phyloP scores from a whole-genome alignment of 306 rosid genomes.

The Dryas drummondii region DNA sequence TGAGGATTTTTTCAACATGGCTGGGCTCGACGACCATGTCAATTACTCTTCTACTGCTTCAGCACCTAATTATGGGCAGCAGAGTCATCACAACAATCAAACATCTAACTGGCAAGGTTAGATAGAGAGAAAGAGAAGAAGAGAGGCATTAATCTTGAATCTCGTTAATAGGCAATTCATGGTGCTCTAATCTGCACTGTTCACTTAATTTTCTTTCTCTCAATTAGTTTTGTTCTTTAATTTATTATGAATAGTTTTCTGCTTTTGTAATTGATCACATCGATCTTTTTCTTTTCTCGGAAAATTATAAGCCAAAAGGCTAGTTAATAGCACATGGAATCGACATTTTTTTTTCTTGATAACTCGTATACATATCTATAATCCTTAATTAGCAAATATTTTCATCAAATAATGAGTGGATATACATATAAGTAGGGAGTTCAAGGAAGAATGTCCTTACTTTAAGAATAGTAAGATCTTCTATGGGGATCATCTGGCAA shows the following conservation, averaged over 20 bases:
- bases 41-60: constrained; percentile 30
- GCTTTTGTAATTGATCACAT: neutral
- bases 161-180: constrained; percentile 5
- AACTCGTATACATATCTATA: too few species aligned
- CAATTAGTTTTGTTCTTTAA: neutral
- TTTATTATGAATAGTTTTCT: neutral
- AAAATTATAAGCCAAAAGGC: too few species aligned
- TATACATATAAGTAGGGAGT: too few species aligned
- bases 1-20: constrained; percentile 40
- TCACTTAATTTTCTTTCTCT: neutral
- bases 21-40: constrained; percentile 41
- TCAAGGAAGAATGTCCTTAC: too few species aligned
- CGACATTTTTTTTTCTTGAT: too few species aligned
- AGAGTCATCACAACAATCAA: constrained; percentile 46
- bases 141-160: constrained; percentile 2
- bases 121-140: neutral
- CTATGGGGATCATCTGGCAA: too few species aligned
- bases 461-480: too few species aligned
- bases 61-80: constrained; percentile 21
- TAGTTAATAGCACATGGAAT: too few species aligned
- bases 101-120: constrained; percentile 49
- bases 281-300: too few species aligned
- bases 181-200: constrained; percentile 16
- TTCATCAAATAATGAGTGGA: too few species aligned
- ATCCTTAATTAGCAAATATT: too few species aligned